These are phyloP conservation scores for Hypholoma sublateritium DNA, from an alignment of 768 basidiomycete genomes.

Conservation along the genomic window DNA sequence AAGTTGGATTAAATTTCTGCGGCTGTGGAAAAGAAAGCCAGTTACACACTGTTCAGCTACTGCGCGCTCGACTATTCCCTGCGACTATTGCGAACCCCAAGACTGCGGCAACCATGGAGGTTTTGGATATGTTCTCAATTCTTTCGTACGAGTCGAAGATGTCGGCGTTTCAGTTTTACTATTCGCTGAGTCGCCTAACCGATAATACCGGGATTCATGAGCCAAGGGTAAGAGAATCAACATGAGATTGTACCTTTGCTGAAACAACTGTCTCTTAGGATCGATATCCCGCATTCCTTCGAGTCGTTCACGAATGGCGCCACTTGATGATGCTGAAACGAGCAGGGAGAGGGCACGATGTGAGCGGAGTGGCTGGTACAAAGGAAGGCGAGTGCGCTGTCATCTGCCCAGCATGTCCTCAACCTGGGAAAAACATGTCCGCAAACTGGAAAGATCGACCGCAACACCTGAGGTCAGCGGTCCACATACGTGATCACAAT, in stretches of 20 bases:
- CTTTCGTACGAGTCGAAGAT: no score
- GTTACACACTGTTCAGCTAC: not conserved
- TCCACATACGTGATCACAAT: not conserved
- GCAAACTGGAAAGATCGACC: slow-evolving; percentile 13
- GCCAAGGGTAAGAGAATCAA: not conserved
- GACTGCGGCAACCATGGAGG: not conserved
- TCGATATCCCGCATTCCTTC: not conserved
- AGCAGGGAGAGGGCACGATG: not conserved
- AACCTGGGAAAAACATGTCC: slow-evolving; percentile 19
- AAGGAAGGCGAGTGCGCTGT: slow-evolving; percentile 17
- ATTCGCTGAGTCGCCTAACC: no score
- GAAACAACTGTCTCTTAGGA: not conserved
- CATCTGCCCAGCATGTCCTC: slow-evolving; percentile 24
- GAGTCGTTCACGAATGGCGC: not conserved
- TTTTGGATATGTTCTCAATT: no score
- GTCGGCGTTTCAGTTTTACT: no score
- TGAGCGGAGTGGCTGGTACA: slow-evolving; percentile 11
- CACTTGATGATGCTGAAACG: not conserved
- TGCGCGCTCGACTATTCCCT: not conserved
- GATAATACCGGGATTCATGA: no score
- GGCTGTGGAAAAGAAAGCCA: slow-evolving; percentile 19
- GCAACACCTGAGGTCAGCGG: not conserved
- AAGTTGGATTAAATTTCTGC: slow-evolving; percentile 31
- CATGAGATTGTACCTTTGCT: not conserved
- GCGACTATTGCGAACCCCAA: not conserved